These are phyloP conservation scores for Closterium sp. DNA, from an alignment of 139 green algal genomes.

Conservation along the genomic window DNA sequence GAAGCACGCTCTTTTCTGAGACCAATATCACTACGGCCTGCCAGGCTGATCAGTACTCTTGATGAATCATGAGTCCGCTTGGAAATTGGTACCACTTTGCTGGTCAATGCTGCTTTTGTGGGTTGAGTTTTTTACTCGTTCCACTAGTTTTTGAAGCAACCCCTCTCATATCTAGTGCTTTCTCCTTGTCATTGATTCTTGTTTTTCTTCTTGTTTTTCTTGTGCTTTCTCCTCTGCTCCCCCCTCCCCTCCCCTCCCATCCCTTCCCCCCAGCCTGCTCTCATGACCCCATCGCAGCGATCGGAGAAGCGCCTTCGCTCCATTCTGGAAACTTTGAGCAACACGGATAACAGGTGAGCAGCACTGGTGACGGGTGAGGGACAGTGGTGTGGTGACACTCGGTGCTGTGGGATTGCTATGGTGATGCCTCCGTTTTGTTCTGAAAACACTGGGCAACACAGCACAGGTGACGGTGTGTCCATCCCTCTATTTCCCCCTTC, in stretches of 20 bases:
- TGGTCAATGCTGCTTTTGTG: conserved; percentile 39
- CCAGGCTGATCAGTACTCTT: too few relatives aligned
- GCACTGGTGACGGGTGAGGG: neutral
- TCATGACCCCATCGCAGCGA: neutral
- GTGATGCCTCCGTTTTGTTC: neutral
- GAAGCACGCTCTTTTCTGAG: conserved; percentile 77
- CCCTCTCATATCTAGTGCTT: too few relatives aligned
- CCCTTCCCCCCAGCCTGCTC: neutral
- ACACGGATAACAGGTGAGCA: neutral
- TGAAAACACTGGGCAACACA: neutral
- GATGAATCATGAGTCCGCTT: too few relatives aligned
- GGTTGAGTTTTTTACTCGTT: neutral
- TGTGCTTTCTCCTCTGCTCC: too few relatives aligned
- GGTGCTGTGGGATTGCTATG: neutral
- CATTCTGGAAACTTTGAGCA: neutral
- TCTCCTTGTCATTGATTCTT: too few relatives aligned
- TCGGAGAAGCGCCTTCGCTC: neutral
- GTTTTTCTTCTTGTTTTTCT: too few relatives aligned
- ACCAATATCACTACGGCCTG: conserved; percentile 92
- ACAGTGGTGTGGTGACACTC: too few relatives aligned
- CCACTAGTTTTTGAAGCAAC: neutral
- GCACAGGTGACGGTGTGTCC: neutral
- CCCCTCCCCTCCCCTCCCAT: neutral
- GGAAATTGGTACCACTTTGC: conserved; percentile 52
- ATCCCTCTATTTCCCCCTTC: neutral